Evolutionary conservation across 2,329 filamentous ascomycete genomes (phyloP).

Genomic region (Venturia effusa): DNA sequence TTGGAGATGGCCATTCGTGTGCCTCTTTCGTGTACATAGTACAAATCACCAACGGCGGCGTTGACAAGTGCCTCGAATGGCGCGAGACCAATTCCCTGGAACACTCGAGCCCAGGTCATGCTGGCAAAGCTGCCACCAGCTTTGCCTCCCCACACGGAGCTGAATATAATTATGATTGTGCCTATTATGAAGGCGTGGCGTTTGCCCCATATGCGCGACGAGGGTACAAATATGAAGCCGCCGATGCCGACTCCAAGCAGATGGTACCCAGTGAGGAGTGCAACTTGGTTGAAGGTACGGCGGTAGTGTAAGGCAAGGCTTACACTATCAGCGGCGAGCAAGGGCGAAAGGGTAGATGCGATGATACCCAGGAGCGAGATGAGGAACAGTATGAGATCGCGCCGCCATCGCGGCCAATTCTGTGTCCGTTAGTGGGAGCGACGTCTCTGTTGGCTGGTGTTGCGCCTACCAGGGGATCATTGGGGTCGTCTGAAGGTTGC

Average conservation of each 20-base stretch:
- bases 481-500: constrained; percentile 82
- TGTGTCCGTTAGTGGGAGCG: constrained; percentile 20
- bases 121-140: constrained; percentile 57
- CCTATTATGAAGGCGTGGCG: constrained; percentile 77
- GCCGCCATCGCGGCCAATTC: constrained; percentile 81
- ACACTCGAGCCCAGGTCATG: constrained; percentile 65
- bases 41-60: constrained; percentile 78
- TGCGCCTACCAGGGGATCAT: constrained; percentile 62
- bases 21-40: constrained; percentile 78
- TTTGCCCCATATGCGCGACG: constrained; percentile 85
- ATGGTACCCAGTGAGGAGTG: constrained; percentile 78
- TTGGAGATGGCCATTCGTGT: constrained; percentile 77
- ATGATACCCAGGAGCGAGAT: constrained; percentile 75
- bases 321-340: constrained; percentile 81
- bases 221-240: constrained; percentile 77
- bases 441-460: neutral
- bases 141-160: constrained; percentile 68
- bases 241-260: constrained; percentile 72
- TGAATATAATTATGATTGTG: constrained; percentile 59
- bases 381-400: constrained; percentile 67
- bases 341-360: constrained; percentile 71
- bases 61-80: constrained; percentile 88
- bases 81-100: constrained; percentile 78
- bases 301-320: constrained; percentile 59
- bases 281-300: constrained; percentile 61